Conservation (phyloP, 2,329 filamentous ascomycete species). For the Ophiostoma piceae region DNA sequence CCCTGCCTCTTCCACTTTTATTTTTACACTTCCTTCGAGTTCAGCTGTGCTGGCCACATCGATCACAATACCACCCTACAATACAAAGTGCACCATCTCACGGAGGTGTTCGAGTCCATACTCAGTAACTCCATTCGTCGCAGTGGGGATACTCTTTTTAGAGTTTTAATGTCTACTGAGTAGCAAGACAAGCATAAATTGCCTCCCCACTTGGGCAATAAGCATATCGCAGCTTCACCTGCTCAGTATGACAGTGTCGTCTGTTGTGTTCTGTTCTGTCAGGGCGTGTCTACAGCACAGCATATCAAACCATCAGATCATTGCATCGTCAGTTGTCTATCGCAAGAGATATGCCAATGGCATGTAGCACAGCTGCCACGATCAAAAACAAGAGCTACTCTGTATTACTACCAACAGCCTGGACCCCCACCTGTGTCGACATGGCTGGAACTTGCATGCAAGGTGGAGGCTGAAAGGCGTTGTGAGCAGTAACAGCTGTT, state of each 20-base stretch:
- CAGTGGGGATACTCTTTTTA: background rate
- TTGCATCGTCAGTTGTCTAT: too few species aligned
- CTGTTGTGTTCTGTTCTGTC: too few species aligned
- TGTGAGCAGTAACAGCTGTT: background rate
- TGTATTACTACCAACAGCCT: background rate
- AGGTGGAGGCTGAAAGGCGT: conserved; percentile 10
- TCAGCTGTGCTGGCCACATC: conserved; percentile 6
- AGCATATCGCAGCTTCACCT: background rate
- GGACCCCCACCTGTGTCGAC: background rate
- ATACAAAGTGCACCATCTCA: background rate
- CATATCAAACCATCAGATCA: too few species aligned
- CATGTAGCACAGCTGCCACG: background rate
- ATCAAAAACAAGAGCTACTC: background rate
- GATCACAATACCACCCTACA: background rate
- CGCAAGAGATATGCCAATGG: too few species aligned
- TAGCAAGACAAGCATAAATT: conserved; percentile 4
- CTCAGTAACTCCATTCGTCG: background rate
- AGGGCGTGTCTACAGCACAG: too few species aligned
- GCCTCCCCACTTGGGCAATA: background rate
- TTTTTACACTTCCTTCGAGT: background rate
- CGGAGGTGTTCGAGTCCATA: background rate
- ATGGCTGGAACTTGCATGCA: conserved; percentile 4
- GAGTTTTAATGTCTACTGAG: background rate
- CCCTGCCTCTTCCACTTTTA: background rate
- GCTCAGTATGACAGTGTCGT: background rate